Conservation (phyloP, 768 basidiomycete genomes). For the Coprinopsis cinerea region DNA sequence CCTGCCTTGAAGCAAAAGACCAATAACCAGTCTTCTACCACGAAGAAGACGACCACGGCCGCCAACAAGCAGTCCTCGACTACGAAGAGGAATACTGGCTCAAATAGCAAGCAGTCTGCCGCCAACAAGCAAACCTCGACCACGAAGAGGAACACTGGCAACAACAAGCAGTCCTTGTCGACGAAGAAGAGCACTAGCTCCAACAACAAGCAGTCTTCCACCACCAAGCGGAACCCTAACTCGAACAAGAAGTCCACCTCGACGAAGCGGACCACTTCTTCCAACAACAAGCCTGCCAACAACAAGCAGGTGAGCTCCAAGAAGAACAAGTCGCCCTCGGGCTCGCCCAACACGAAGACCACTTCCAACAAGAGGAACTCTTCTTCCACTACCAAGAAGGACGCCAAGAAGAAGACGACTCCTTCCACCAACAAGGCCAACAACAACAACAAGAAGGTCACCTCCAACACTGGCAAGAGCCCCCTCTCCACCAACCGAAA, state of each 20-base stretch:
- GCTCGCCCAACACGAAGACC: neutral
- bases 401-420: neutral
- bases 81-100: neutral
- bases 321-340: neutral
- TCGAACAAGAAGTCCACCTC: neutral
- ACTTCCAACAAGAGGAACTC: neutral
- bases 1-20: slow-evolving; percentile 4
- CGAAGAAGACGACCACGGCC: neutral
- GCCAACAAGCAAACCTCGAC: neutral
- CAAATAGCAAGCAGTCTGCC: no score
- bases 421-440: neutral
- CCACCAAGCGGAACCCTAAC: neutral
- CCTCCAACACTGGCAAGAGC: neutral
- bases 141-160: neutral
- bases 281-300: neutral
- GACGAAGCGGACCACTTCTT: neutral
- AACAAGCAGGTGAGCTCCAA: neutral
- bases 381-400: neutral
- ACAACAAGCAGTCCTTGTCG: neutral
- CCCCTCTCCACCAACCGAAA: neutral
- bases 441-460: neutral
- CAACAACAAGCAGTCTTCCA: neutral
- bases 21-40: neutral
- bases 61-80: neutral
- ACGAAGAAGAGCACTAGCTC: neutral